Evolutionary conservation across 2,329 filamentous ascomycete genomes (phyloP).

Genomic region (Talaromyces sp.): DNA sequence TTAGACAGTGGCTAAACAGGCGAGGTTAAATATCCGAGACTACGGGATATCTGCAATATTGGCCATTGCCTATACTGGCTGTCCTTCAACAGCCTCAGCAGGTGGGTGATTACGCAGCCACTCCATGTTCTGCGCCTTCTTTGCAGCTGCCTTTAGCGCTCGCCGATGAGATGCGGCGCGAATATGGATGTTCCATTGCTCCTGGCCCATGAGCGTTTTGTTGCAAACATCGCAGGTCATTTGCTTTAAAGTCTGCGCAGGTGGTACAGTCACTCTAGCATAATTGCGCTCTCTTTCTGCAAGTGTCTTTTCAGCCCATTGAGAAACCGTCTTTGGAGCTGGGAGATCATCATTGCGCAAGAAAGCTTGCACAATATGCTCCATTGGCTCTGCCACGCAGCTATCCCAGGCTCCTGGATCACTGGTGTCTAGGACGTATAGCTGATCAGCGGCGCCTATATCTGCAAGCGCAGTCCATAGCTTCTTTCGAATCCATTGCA

Average conservation of each 20-base stretch:
- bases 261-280: conserved; percentile 37
- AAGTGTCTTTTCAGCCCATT: conserved; percentile 55
- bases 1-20: background rate
- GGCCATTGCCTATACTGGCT: background rate
- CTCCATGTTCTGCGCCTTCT: conserved; percentile 30
- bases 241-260: conserved; percentile 44
- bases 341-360: conserved; percentile 56
- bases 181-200: conserved; percentile 57
- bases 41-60: background rate
- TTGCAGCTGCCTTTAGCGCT: conserved; percentile 45
- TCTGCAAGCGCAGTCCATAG: conserved; percentile 65
- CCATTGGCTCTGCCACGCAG: conserved; percentile 63
- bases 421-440: conserved; percentile 81
- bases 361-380: conserved; percentile 60
- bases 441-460: conserved; percentile 49
- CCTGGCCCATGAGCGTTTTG: conserved; percentile 52
- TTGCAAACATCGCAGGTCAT: conserved; percentile 66
- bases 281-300: conserved; percentile 50
- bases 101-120: conserved; percentile 29
- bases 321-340: conserved; percentile 55
- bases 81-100: background rate
- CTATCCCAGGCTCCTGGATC: conserved; percentile 59
- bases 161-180: conserved; percentile 58
- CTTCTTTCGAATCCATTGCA: conserved; percentile 82
- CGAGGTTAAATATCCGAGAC: background rate